These are phyloP conservation scores for Talaromyces sp. DNA, from an alignment of 2,329 filamentous ascomycete genomes.

Conservation along the genomic window DNA sequence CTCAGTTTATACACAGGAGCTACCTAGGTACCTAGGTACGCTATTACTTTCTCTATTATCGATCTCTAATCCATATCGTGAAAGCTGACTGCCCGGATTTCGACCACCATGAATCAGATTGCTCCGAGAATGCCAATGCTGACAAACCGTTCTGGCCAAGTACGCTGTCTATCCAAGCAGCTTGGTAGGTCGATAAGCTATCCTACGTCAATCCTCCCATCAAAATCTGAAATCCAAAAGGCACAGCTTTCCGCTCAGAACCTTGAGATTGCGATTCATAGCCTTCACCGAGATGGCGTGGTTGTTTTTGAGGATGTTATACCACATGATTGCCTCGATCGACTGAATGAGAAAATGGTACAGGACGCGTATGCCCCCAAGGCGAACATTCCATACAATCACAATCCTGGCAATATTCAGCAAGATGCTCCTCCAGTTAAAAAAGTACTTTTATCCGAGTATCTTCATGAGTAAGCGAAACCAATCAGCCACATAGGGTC, in stretches of 20 bases:
- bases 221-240: constrained; percentile 38
- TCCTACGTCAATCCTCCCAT: constrained; percentile 36
- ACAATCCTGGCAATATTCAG: constrained; percentile 46
- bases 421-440: constrained; percentile 52
- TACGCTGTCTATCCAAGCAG: not conserved
- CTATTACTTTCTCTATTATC: too few relatives aligned
- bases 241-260: constrained; percentile 44
- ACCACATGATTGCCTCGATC: constrained; percentile 48
- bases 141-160: not conserved
- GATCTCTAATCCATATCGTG: not conserved
- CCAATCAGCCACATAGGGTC: constrained; percentile 48
- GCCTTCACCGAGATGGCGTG: constrained; percentile 51
- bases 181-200: not conserved
- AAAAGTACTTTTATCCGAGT: constrained; percentile 25
- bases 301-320: constrained; percentile 54
- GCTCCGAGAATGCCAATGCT: not conserved
- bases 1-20: not conserved
- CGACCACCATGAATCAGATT: not conserved
- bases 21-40: too few relatives aligned
- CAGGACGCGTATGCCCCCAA: constrained; percentile 56
- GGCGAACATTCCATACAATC: constrained; percentile 28
- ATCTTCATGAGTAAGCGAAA: constrained; percentile 40
- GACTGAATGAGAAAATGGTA: constrained; percentile 56
- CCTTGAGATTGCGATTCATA: constrained; percentile 51
- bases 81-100: not conserved